Base-by-base conservation (phyloP, 164 flowering plant genomes). In the Kalanchoe fedtschenkoi region DNA sequence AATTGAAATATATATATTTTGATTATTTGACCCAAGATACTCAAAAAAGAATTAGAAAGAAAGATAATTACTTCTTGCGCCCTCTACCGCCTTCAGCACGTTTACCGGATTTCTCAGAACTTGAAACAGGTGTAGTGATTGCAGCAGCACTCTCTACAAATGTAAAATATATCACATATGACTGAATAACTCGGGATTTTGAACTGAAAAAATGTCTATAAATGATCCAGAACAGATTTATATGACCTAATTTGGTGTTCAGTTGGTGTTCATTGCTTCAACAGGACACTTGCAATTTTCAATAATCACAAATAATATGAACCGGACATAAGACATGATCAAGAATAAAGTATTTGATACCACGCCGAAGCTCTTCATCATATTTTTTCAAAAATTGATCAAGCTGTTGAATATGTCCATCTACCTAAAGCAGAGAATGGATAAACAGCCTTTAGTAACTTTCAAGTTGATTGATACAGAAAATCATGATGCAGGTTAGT, bases 341-440 rank as follows among this genome's bases (percentile, higher is more conserved):
- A 64, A 60, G 54, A 43, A 26, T 19, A 24, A 1, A 1, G 34
- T 30, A 26, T 34, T 33, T 3, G 16, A 11, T 76, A 92, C 96
- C 98, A 55, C 87, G 83, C n/a, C 87, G 81, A 56, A 80, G 80
- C 66, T 89, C 93, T 76, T 92, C 95, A 72, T 84, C 91, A 60
- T 73, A 75, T 58, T 62, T 83, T 70, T 75, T 87, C 72, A 92
- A 34, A 68, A 84, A 87, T 60, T 84, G 89, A 80, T 92, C 98
- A 62, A 92, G 93, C 67, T 86, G 93, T 66, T 92, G 98, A 54
- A 92, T 77, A 63, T 92, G 93, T 42, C 83, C 65, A 81, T 92
- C 98, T 54, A 89, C 98, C 98, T 89, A 76, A 58, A 28, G 17
- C 71, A 73, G 16, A 58, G 53, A 57, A 60, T 62, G 19, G 2